These are phyloP conservation scores for Tilletia indica DNA, from an alignment of 1,284 basidiomycete genomes.

Conservation along the genomic window DNA sequence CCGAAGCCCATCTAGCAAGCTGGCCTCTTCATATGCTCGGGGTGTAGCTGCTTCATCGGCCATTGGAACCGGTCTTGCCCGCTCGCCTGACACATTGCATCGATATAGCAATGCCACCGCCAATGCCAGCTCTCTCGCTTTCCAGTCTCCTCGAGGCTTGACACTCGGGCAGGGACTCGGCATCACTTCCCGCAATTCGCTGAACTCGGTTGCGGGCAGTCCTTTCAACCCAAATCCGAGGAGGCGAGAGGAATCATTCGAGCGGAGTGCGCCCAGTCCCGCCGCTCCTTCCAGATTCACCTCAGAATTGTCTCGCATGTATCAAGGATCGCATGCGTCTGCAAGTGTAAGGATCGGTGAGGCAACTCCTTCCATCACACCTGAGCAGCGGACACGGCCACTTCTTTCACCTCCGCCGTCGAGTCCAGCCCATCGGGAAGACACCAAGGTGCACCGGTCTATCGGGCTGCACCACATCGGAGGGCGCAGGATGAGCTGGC, in stretches of 20 bases:
- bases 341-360: not conserved
- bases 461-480: not conserved
- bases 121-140: conserved; percentile 1
- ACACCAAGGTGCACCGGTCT: not conserved
- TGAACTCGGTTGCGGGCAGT: not conserved
- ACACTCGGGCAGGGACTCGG: conserved; percentile 9
- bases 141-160: conserved; percentile 8
- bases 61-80: conserved; percentile 15
- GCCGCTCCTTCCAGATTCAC: not conserved
- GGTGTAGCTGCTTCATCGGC: conserved; percentile 10
- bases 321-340: not conserved
- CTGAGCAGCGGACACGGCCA: conserved; percentile 2
- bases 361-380: not conserved
- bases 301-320: not conserved
- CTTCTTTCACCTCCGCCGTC: conserved; percentile 9
- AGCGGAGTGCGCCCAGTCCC: not conserved
- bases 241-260: conserved; percentile 6
- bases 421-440: not conserved
- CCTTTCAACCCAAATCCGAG: not conserved
- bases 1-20: conserved; percentile 1
- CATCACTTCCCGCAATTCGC: conserved; percentile 1
- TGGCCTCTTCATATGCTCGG: conserved; percentile 13
- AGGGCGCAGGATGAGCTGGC: not conserved
- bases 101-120: not conserved
- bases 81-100: not conserved